Evolutionary conservation across 306 rosid genomes (phyloP).

Genomic region (Glycine tomentella): DNA sequence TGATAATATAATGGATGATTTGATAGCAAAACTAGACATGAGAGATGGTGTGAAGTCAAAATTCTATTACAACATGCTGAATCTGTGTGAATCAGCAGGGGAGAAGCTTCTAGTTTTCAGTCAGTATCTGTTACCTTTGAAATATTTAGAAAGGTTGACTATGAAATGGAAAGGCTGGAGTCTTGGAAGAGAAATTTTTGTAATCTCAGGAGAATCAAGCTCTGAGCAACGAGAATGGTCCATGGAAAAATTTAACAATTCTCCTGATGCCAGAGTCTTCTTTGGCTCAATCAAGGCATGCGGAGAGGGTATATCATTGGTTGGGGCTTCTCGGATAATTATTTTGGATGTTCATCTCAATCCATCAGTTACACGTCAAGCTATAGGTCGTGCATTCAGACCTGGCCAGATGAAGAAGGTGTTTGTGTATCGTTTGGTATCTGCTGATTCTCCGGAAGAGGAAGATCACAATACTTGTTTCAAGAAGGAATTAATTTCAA

Average conservation of each 20-base stretch:
- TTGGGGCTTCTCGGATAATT: conserved; percentile 90
- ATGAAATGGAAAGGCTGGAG: conserved; percentile 76
- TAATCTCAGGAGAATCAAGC: conserved; percentile 83
- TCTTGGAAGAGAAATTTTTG: conserved; percentile 75
- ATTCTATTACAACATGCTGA: conserved; percentile 72
- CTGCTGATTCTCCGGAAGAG: conserved; percentile 85
- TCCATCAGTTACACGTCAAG: conserved; percentile 96
- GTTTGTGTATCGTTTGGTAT: conserved; percentile 72
- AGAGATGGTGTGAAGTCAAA: conserved; percentile 87
- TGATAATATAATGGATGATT: conserved; percentile 67
- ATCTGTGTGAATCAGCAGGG: conserved; percentile 68
- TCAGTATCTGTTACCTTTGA: conserved; percentile 86
- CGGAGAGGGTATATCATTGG: conserved; percentile 95
- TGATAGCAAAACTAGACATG: conserved; percentile 59
- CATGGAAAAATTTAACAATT: conserved; percentile 83
- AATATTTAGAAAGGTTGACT: conserved; percentile 79
- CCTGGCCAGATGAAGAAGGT: conserved; percentile 90
- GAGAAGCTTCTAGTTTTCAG: conserved; percentile 94
- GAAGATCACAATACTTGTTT: conserved; percentile 61
- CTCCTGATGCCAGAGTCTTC: conserved; percentile 78
- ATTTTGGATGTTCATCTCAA: conserved; percentile 56
- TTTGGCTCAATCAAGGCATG: conserved; percentile 99
- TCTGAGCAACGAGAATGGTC: conserved; percentile 77
- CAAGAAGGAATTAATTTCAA: conserved; percentile 83
- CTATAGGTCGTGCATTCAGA: conserved; percentile 95